Evolutionary conservation across 768 basidiomycete genomes (phyloP).

Genomic region (Trametes cinnabarina): DNA sequence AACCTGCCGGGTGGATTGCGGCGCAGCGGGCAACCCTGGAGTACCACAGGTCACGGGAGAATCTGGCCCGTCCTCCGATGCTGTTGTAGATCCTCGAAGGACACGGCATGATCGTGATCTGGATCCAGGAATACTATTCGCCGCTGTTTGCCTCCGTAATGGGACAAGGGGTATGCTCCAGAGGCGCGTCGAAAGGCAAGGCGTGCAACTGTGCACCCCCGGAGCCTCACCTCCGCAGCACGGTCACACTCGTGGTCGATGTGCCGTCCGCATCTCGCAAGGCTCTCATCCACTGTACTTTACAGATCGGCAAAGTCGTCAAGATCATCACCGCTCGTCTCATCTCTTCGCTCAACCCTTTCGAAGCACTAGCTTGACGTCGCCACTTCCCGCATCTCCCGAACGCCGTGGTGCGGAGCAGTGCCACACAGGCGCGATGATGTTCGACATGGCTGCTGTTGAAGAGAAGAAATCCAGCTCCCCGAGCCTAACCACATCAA

Average conservation of each 20-base stretch:
- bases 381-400: neutral
- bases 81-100: neutral
- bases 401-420: constrained; percentile 1
- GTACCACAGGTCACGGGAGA: neutral
- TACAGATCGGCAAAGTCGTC: no score
- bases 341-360: no score
- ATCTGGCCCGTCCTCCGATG: constrained; percentile 5
- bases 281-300: no score
- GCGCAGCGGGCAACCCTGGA: neutral
- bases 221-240: no score
- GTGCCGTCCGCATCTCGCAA: no score
- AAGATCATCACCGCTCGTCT: no score
- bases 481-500: constrained; percentile 8
- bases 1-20: neutral
- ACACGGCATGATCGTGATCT: neutral
- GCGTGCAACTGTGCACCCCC: neutral
- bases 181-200: no score
- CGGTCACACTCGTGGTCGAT: no score
- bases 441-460: neutral
- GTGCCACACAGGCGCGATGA: constrained; percentile 11
- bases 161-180: neutral
- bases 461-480: constrained; percentile 12
- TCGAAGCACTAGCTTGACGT: no score
- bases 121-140: neutral
- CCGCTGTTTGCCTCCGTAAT: neutral